Evolutionary conservation across 208 protist genomes (phyloP).

Genomic region (Leishmania guyanensis): DNA sequence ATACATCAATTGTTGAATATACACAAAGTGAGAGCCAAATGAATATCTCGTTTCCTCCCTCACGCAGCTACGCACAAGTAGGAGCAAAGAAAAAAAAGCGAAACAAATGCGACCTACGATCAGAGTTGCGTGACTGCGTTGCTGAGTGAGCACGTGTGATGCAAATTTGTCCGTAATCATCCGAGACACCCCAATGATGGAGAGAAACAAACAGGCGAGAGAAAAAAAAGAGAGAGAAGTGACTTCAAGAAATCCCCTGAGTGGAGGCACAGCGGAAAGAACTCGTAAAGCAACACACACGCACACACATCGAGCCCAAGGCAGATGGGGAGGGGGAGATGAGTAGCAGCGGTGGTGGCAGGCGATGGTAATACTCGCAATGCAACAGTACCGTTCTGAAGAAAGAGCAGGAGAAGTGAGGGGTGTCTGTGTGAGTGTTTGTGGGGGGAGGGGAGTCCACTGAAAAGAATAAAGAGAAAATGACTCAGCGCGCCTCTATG

Average conservation of each 20-base stretch:
- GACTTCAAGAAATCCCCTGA: background rate
- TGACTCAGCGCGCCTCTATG: background rate
- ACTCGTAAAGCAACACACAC: no score
- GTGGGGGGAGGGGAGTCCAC: background rate
- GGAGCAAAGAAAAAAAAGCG: background rate
- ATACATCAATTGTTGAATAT: background rate
- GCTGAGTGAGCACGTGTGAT: background rate
- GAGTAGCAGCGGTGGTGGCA: background rate
- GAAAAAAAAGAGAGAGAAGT: background rate
- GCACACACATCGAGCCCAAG: background rate
- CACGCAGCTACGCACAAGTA: background rate
- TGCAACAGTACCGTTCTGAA: background rate
- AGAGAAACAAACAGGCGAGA: background rate
- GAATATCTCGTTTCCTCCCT: background rate
- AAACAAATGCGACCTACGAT: background rate
- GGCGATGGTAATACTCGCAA: background rate
- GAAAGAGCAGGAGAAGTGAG: background rate
- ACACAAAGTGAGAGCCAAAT: background rate
- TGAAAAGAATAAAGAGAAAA: background rate
- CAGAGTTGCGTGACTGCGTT: background rate
- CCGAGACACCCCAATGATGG: background rate
- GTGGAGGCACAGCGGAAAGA: background rate
- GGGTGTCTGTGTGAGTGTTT: background rate
- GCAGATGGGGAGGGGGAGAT: background rate
- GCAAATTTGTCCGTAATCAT: background rate